phyloP scores from a whole-genome alignment of 176 grass and related monocot genomes.

The Bromus sterilis region DNA sequence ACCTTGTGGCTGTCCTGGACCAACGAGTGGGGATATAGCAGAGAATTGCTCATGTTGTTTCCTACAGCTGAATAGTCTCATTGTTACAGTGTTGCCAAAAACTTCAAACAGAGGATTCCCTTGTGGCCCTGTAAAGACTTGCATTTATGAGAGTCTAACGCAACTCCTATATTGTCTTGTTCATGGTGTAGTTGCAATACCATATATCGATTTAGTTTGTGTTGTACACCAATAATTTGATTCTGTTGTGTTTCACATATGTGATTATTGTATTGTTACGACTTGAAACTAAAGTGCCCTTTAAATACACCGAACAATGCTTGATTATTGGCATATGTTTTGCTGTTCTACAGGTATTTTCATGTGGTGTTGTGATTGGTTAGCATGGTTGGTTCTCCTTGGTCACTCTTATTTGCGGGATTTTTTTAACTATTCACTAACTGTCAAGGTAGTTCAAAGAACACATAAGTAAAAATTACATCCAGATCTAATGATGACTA shows the following conservation, averaged over 20 bases:
- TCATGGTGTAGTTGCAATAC: conserved; percentile 9
- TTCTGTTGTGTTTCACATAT: conserved; percentile 11
- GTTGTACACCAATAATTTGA: conserved; percentile 24
- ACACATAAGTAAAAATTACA: too few species aligned
- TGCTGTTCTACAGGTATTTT: neutral
- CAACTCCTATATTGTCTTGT: conserved; percentile 23
- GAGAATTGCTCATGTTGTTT: conserved; percentile 36
- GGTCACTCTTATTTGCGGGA: too few species aligned
- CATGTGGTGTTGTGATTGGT: neutral
- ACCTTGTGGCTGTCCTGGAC: conserved; percentile 31
- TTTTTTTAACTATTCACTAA: too few species aligned
- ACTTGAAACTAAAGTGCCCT: neutral
- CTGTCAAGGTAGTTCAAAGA: too few species aligned
- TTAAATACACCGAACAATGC: neutral
- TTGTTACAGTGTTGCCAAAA: conserved; percentile 21
- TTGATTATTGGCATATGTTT: neutral
- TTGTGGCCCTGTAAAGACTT: neutral
- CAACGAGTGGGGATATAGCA: conserved; percentile 15
- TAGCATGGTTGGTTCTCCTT: too few species aligned
- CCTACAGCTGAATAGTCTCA: conserved; percentile 15
- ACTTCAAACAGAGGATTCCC: neutral
- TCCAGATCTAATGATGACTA: too few species aligned
- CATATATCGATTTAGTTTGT: conserved; percentile 32
- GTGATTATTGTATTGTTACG: conserved; percentile 19
- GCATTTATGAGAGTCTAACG: conserved; percentile 21